Base-by-base conservation (phyloP, 495 filamentous ascomycete genomes). In the Aspergillus nidulans region DNA sequence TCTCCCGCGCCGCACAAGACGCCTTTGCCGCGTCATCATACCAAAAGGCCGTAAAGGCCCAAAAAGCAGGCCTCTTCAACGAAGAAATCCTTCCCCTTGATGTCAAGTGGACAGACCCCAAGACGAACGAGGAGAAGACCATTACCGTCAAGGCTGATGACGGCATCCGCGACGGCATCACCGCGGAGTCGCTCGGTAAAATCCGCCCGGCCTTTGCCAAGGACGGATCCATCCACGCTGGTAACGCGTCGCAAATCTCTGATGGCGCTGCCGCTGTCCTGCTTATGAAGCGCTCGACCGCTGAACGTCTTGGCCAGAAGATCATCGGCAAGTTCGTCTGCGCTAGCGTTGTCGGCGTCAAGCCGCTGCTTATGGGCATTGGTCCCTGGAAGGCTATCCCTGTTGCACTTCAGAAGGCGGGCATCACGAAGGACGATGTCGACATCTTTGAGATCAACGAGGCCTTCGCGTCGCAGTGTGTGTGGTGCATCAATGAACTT, bases 361-460 rank as follows among this genome's bases (percentile, higher is more conserved):
- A 87, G 70, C 94, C 94, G 2, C 77, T 97, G 32, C 85, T 97
- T 44, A 98, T 98, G 94, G 94, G 94, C 61, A 75, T 96, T 52
- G 94, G 94, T 1, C 94, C 94, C 18, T 96, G 91, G 87, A 91
- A 91, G 69, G 92, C 94, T 26, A 97, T 98, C 68, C 94, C 94
- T 54, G 86, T 91, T 64, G 90, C 89, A 6, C 85, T 96, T 57
- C 78, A 85, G 70, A 92, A 94, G 68, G 88, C 91, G 3, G 89
- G 91, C 39, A 81, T 98, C 57, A 81, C 78, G 58, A 91, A 88
- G 74, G 87, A 92, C 43, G 94, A 97, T 58, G 90, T 98, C 32
- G 95, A 97, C 70, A 89, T 97, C 67, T 98, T 80, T 67, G 94
- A 98, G 84, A 97, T 98, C 80, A 98, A 98, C 79, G 94, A 98